These are phyloP conservation scores for Stemphylium lycopersici DNA, from an alignment of 2,329 filamentous ascomycete genomes.

Conservation along the genomic window DNA sequence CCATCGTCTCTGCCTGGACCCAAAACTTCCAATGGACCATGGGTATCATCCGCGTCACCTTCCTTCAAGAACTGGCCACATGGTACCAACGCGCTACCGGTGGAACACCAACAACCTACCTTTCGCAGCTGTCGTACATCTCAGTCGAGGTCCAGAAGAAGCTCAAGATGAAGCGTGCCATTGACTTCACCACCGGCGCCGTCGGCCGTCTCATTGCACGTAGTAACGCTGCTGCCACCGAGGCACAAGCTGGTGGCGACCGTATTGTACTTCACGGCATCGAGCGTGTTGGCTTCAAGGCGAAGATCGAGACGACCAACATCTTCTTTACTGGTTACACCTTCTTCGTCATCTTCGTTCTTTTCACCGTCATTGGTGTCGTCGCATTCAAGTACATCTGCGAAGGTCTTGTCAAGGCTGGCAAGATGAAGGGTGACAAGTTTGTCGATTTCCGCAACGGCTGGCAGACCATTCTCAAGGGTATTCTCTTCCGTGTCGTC, in stretches of 20 bases:
- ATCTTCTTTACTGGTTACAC: constrained; percentile 89
- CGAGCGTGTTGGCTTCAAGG: constrained; percentile 84
- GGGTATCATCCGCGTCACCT: constrained; percentile 88
- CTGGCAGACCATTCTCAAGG: constrained; percentile 91
- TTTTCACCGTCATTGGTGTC: constrained; percentile 74
- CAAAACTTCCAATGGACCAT: constrained; percentile 99
- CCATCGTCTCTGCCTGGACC: constrained; percentile 90
- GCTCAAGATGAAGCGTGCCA: constrained; percentile 55
- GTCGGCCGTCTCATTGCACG: constrained; percentile 45
- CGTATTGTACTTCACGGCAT: constrained; percentile 74
- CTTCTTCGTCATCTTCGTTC: constrained; percentile 86
- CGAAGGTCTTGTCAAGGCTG: constrained; percentile 75
- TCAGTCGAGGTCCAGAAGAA: constrained; percentile 89
- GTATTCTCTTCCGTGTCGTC: constrained; percentile 87
- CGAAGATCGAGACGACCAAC: constrained; percentile 86
- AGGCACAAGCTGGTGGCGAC: constrained; percentile 38
- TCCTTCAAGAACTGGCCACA: constrained; percentile 85
- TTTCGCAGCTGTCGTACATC: constrained; percentile 73
- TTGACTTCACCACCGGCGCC: constrained; percentile 29
- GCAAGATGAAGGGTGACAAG: constrained; percentile 81
- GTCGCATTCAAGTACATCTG: constrained; percentile 80
- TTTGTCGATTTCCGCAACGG: constrained; percentile 94
- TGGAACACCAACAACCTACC: constrained; percentile 78
- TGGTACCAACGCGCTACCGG: constrained; percentile 97
- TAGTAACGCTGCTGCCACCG: constrained; percentile 55